These are phyloP conservation scores for Globisporangium middletonii DNA, from an alignment of 352 stramenopile genomes.

Conservation along the genomic window DNA sequence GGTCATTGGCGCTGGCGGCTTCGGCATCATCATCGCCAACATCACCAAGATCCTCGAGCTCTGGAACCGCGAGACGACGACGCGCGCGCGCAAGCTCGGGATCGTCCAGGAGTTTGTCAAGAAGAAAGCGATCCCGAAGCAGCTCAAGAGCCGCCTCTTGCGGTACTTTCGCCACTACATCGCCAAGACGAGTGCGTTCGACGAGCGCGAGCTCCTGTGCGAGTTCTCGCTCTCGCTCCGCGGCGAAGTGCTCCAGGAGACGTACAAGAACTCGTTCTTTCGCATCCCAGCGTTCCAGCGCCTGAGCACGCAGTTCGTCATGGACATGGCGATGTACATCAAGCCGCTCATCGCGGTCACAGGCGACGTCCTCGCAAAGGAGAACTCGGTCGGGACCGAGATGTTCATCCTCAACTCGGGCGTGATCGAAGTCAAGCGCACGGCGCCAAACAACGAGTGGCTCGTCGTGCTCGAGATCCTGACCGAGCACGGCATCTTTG, in stretches of 20 bases:
- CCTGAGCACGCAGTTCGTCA: conserved; percentile 70
- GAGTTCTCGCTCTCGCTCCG: conserved; percentile 74
- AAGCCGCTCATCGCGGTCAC: conserved; percentile 70
- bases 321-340: conserved; percentile 86
- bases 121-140: conserved; percentile 51
- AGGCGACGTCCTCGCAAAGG: conserved; percentile 54
- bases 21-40: conserved; percentile 78
- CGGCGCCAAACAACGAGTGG: conserved; percentile 42
- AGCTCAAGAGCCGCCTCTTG: conserved; percentile 42
- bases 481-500: conserved; percentile 62
- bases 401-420: conserved; percentile 83
- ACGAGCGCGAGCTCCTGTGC: conserved; percentile 66
- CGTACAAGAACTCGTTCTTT: conserved; percentile 72
- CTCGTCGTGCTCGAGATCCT: conserved; percentile 73
- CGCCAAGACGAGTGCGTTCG: conserved; percentile 64
- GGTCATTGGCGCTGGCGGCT: conserved; percentile 68
- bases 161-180: conserved; percentile 83
- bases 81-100: conserved; percentile 45
- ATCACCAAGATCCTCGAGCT: conserved; percentile 82
- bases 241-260: conserved; percentile 68
- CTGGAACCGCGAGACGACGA: conserved; percentile 61
- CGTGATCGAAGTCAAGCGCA: conserved; percentile 64
- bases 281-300: conserved; percentile 62
- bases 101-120: conserved; percentile 62
- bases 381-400: conserved; percentile 62